Percentiles rank a stretch among this genome's conserved stretches.
Evolutionary conservation across 192 early-diverging fungal species (phyloP).

Genomic region (Phycomyces nitens): DNA sequence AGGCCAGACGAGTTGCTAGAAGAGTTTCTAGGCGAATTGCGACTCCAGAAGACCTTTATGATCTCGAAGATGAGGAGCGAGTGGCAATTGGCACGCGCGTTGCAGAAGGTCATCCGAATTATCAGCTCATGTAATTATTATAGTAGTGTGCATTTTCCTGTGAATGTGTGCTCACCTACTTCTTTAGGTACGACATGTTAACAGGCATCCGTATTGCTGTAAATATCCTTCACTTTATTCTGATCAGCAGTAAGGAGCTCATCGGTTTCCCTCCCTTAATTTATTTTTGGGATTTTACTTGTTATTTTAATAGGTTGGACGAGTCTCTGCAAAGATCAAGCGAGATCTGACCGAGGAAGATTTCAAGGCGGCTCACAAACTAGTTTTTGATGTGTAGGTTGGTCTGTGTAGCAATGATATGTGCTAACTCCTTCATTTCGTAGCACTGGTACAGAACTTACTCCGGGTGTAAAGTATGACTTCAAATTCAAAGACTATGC

Average conservation of each 20-base stretch:
- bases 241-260: neutral
- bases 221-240: neutral
- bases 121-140: slow-evolving; percentile 73
- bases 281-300: neutral
- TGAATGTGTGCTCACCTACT: slow-evolving; percentile 42
- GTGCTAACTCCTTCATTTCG: neutral
- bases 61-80: slow-evolving; percentile 28
- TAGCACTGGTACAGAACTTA: slow-evolving; percentile 88
- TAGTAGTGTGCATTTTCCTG: neutral
- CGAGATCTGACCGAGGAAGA: slow-evolving; percentile 73
- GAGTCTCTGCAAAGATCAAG: slow-evolving; percentile 81
- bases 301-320: slow-evolving; percentile 38
- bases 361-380: slow-evolving; percentile 84
- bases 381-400: slow-evolving; percentile 89
- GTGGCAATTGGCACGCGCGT: slow-evolving; percentile 78
- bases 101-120: slow-evolving; percentile 92
- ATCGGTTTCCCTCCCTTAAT: too few species aligned
- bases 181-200: slow-evolving; percentile 97
- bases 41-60: slow-evolving; percentile 7
- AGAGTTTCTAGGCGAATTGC: slow-evolving; percentile 38
- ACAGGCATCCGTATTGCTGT: slow-evolving; percentile 87
- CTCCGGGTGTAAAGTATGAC: slow-evolving; percentile 88
- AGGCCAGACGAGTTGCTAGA: slow-evolving; percentile 37
- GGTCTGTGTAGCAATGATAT: too few species aligned
- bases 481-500: slow-evolving; percentile 99